Evolutionary conservation across 306 rosid species (phyloP).

Genomic region (Chamaecrista fasciculata): DNA sequence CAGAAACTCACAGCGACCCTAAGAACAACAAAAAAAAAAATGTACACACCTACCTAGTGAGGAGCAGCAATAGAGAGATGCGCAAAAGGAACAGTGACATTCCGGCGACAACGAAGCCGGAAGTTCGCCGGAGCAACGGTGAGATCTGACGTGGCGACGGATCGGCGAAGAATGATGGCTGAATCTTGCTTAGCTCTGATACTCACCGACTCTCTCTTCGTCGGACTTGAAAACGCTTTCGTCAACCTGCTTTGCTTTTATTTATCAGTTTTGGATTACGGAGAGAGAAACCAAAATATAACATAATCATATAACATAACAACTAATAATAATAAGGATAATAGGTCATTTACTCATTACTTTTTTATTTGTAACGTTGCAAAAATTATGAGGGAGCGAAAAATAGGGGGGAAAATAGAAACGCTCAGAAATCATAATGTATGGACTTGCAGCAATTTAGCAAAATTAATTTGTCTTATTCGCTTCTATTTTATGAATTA

Average conservation of each 20-base stretch:
- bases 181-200: slow-evolving; percentile 19
- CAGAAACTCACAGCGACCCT: neutral
- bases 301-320: neutral
- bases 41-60: neutral
- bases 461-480: neutral
- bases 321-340: neutral
- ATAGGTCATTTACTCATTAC: too few relatives aligned
- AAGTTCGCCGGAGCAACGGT: neutral
- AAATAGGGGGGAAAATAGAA: too few relatives aligned
- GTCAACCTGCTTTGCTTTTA: slow-evolving; percentile 27
- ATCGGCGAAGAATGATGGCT: slow-evolving; percentile 15
- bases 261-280: neutral
- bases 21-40: too few relatives aligned
- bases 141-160: neutral
- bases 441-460: neutral
- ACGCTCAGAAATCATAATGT: neutral
- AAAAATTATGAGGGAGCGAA: neutral
- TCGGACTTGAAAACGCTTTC: slow-evolving; percentile 29
- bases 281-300: neutral
- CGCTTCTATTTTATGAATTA: too few relatives aligned
- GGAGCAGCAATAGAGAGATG: slow-evolving; percentile 8
- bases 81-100: slow-evolving; percentile 5
- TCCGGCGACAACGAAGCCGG: neutral
- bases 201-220: slow-evolving; percentile 40
- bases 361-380: neutral